A percentile compares a stretch with the other conserved stretches of the same genome.
phyloP scores from a whole-genome alignment of 805 yeast genomes.

The Sugiyamaella boreocaroliniensis region DNA sequence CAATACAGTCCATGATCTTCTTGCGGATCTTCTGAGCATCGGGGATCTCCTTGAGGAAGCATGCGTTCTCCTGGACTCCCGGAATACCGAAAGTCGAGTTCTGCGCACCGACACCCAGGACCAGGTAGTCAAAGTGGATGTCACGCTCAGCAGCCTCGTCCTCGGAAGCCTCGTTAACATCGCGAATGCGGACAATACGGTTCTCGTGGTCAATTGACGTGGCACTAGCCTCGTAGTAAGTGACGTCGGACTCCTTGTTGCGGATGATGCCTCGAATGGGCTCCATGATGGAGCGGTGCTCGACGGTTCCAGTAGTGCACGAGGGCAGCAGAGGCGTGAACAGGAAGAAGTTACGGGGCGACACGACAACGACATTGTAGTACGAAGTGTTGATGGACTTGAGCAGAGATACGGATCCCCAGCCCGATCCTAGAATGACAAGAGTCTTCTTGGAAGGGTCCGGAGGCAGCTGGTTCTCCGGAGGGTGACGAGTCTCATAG shows the following conservation, averaged over 20 bases:
- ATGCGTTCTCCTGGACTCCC: slow-evolving; percentile 80
- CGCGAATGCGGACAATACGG: slow-evolving; percentile 55
- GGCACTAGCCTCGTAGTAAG: slow-evolving; percentile 89
- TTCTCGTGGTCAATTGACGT: slow-evolving; percentile 67
- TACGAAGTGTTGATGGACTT: slow-evolving; percentile 78
- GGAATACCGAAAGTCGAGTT: slow-evolving; percentile 93
- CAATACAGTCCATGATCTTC: slow-evolving; percentile 78
- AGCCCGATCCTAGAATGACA: slow-evolving; percentile 72
- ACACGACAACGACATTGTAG: slow-evolving; percentile 82
- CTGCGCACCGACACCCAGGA: slow-evolving; percentile 91
- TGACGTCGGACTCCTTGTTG: slow-evolving; percentile 62
- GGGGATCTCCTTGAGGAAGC: slow-evolving; percentile 81
- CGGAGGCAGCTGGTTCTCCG: slow-evolving; percentile 32
- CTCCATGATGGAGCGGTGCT: slow-evolving; percentile 82
- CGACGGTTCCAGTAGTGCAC: slow-evolving; percentile 90
- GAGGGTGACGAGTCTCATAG: slow-evolving; percentile 33
- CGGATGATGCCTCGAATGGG: slow-evolving; percentile 86
- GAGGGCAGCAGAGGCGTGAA: slow-evolving; percentile 96
- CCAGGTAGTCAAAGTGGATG: slow-evolving; percentile 74
- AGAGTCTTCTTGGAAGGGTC: slow-evolving; percentile 65
- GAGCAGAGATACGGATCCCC: slow-evolving; percentile 87
- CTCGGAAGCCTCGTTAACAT: slow-evolving; percentile 3
- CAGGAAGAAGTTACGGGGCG: slow-evolving; percentile 91
- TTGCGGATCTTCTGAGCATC: slow-evolving; percentile 81
- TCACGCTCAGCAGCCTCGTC: slow-evolving; percentile 34